Evolutionary conservation across 2,329 filamentous ascomycete genomes (phyloP).

Genomic region (Cordyceps cicadae): DNA sequence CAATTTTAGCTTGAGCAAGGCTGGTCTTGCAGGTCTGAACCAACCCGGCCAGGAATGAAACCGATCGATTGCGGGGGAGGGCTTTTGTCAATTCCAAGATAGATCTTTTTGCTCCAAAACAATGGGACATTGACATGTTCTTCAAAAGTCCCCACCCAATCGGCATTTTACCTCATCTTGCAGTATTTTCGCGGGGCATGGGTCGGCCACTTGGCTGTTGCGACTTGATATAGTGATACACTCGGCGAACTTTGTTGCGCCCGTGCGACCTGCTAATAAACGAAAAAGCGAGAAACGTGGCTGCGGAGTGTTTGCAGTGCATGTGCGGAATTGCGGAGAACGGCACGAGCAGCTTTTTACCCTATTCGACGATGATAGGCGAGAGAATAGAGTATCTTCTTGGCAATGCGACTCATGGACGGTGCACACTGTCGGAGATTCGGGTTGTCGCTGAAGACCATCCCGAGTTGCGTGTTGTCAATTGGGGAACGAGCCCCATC

Average conservation of each 20-base stretch:
- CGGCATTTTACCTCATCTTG: not conserved
- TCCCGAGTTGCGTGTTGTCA: not conserved
- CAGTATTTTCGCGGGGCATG: not conserved
- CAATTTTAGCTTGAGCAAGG: no score
- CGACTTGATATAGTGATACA: not conserved
- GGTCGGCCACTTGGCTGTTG: not conserved
- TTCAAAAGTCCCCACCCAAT: not conserved
- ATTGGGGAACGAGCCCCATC: not conserved
- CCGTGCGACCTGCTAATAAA: not conserved
- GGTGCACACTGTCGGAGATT: not conserved
- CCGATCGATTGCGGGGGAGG: slow-evolving; percentile 6
- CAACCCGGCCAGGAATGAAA: not conserved
- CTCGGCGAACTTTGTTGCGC: not conserved
- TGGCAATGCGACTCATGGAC: not conserved
- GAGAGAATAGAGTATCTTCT: not conserved
- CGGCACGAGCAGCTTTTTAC: not conserved
- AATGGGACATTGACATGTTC: not conserved
- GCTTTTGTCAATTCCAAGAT: not conserved
- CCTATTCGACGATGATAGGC: not conserved
- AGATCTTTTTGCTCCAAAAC: not conserved
- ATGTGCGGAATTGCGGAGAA: slow-evolving; percentile 3
- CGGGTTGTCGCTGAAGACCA: not conserved
- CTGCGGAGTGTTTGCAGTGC: slow-evolving; percentile 1
- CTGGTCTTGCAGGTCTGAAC: no score
- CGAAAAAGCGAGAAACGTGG: not conserved